These are phyloP conservation scores for Acacia concinna DNA, from an alignment of 331 rosid genomes.

Conservation along the genomic window DNA sequence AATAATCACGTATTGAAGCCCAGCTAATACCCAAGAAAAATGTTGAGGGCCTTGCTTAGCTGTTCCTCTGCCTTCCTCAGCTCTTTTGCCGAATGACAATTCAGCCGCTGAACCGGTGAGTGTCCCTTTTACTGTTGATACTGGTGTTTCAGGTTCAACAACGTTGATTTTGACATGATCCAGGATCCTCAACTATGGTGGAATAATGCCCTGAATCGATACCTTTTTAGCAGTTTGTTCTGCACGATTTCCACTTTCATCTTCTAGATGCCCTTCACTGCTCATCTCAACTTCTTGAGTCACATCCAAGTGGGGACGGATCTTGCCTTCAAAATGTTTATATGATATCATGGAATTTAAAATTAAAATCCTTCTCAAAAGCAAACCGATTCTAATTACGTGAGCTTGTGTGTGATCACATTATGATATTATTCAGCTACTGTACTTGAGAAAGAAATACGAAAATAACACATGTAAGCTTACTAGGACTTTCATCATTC, in stretches of 20 bases:
- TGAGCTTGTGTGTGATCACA: background rate
- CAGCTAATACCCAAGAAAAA: constrained; percentile 58
- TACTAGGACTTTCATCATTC: constrained; percentile 40
- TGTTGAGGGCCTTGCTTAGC: constrained; percentile 50
- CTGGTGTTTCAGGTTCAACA: constrained; percentile 50
- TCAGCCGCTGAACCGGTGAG: constrained; percentile 34
- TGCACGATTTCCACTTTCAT: constrained; percentile 22
- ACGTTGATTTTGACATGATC: constrained; percentile 60
- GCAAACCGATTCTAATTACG: background rate
- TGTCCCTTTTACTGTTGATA: constrained; percentile 58
- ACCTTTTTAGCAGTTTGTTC: constrained; percentile 10
- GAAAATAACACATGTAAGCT: background rate
- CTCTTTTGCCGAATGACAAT: constrained; percentile 54
- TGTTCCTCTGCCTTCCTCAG: constrained; percentile 60
- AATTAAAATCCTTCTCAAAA: no score
- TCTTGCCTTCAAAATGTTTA: constrained; percentile 35
- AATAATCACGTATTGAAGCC: constrained; percentile 8
- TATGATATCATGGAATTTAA: background rate
- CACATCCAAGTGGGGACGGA: constrained; percentile 41
- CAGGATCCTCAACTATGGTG: constrained; percentile 51
- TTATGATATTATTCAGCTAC: background rate
- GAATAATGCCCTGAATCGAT: constrained; percentile 27
- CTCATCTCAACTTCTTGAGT: constrained; percentile 69
- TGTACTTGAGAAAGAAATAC: background rate
- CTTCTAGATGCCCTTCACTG: constrained; percentile 26